Conservation (phyloP, 345 rosid genomes). For the Brassica carinata region DNA sequence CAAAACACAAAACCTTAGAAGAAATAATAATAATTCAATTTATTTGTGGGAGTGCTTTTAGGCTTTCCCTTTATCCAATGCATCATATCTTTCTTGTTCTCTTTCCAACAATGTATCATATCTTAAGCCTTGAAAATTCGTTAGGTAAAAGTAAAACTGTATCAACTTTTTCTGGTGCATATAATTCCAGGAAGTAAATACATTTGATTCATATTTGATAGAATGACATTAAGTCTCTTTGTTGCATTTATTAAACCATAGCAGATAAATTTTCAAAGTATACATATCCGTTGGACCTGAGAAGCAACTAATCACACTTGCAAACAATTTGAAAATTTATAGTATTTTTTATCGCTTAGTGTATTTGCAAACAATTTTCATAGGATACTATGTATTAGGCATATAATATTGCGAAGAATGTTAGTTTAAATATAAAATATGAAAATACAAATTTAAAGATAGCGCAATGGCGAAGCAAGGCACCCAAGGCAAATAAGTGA, state of each 20-base stretch:
- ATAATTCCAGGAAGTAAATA: not conserved
- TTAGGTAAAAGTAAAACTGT: not conserved
- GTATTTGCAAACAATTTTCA: not conserved
- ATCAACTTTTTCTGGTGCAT: not conserved
- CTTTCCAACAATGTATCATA: conserved; percentile 37
- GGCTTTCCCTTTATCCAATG: conserved; percentile 59
- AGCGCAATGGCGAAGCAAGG: conserved; percentile 50
- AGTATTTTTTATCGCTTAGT: not conserved
- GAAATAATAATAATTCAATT: conserved; percentile 7
- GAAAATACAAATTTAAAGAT: conserved; percentile 24
- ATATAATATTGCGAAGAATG: not conserved
- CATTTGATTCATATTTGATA: not conserved
- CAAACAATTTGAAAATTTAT: not conserved
- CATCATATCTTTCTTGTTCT: conserved; percentile 32
- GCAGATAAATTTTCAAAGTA: not conserved
- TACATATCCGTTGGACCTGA: not conserved
- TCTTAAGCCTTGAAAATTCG: conserved; percentile 15
- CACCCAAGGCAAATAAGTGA: conserved; percentile 49
- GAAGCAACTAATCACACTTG: not conserved
- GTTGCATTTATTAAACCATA: not conserved
- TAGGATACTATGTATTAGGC: not conserved
- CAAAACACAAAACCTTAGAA: not conserved
- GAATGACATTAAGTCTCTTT: not conserved
- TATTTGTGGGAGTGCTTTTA: conserved; percentile 39
- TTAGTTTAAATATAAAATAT: not conserved